A percentile compares a stretch with the other conserved stretches of the same genome.
Conservation (phyloP, 352 stramenopile species). For the Globisporangium sylvaticum region DNA sequence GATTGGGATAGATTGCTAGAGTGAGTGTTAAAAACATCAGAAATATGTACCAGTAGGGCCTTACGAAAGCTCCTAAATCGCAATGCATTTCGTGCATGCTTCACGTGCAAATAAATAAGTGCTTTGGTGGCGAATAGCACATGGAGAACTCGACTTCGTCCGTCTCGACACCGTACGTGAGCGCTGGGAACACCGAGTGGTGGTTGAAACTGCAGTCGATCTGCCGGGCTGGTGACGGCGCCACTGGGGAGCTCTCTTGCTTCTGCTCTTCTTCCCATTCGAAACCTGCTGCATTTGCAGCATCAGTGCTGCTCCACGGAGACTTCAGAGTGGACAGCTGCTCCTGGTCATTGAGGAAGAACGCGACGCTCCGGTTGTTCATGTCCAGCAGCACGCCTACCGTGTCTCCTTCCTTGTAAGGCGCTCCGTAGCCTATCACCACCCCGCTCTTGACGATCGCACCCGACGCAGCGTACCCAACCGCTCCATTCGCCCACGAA, state of each 20-base stretch:
- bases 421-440: neutral
- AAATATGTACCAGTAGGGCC: too few relatives aligned
- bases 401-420: neutral
- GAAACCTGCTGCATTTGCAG: neutral
- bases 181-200: conserved; percentile 5
- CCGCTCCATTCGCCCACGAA: neutral
- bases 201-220: neutral
- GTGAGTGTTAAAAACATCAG: too few relatives aligned
- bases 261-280: neutral
- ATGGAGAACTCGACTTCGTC: neutral
- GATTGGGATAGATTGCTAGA: too few relatives aligned
- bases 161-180: conserved; percentile 5
- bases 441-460: neutral
- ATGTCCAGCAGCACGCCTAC: conserved; percentile 4
- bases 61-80: too few relatives aligned
- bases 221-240: neutral
- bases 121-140: neutral
- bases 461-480: neutral
- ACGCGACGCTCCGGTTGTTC: neutral
- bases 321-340: neutral
- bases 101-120: neutral
- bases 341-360: conserved; percentile 1
- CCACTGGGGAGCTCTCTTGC: neutral
- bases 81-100: too few relatives aligned
- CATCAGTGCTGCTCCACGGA: neutral